Base-by-base conservation (phyloP, 2,329 filamentous ascomycete species). In the Conoideocrella luteorostrata region DNA sequence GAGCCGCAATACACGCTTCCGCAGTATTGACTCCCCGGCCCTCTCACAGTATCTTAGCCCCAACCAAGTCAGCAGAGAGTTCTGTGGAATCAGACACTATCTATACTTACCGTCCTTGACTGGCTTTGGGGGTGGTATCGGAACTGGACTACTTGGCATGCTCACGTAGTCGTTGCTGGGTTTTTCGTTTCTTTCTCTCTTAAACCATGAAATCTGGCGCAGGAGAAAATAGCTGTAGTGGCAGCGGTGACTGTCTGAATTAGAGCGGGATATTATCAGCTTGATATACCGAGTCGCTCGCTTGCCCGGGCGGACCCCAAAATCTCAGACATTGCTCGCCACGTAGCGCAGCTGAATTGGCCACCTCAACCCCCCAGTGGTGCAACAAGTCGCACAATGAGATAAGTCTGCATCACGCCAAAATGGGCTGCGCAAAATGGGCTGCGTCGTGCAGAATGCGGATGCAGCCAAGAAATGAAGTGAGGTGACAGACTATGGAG, bases 1-100 rank as follows among this genome's bases (percentile, higher is more conserved):
- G 46, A 48, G 21, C 46, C 46, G 44, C 39, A 46, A n/a, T 43
- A 48, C 15, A 46, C 38, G 37, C 38, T 41, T n/a, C 46, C 46
- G 30, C 39, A 46, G 37, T 40, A 48, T 12, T 48, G 43, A 10
- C 46, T 48, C 5, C 46, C 46, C 1, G 46, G 46, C 12, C 43
- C 46, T 2, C 18, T 11, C 24, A 39, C 44, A 41, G 18, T 23
- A 24, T 37, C 7, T 20, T 21, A n/a, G n/a, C n/a, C n/a, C n/a
- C n/a, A n/a, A n/a, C n/a, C n/a, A n/a, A n/a, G n/a, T n/a, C n/a
- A n/a, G n/a, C n/a, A n/a, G n/a, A n/a, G n/a, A n/a, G n/a, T n/a
- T n/a, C n/a, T n/a, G n/a, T n/a, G n/a, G n/a, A n/a, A n/a, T n/a
- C n/a, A n/a, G n/a, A n/a, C n/a, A n/a, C n/a, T n/a, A n/a, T n/a